Evolutionary conservation across 1,139 yeast species (phyloP).

Genomic region (Saccharomycopsis phalli): DNA sequence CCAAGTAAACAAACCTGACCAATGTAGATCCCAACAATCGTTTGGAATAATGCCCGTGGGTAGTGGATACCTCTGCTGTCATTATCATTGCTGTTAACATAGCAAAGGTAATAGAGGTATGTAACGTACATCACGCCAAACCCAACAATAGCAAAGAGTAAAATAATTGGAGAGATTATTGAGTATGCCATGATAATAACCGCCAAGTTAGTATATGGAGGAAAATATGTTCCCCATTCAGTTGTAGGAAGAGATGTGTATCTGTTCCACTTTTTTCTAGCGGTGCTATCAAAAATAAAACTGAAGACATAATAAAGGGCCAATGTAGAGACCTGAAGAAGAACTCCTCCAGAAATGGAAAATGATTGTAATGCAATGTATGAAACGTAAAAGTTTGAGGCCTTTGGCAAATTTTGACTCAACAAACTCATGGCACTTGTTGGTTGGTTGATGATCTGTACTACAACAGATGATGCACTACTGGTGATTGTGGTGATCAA

Average conservation of each 20-base stretch:
- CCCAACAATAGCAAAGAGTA: constrained; percentile 56
- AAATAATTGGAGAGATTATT: constrained; percentile 67
- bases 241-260: constrained; percentile 39
- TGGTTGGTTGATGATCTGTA: constrained; percentile 46
- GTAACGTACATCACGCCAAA: constrained; percentile 50
- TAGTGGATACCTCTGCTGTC: constrained; percentile 63
- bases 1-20: constrained; percentile 62
- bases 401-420: constrained; percentile 54
- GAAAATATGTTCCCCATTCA: constrained; percentile 71
- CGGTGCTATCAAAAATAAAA: constrained; percentile 44
- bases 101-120: constrained; percentile 48
- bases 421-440: constrained; percentile 45
- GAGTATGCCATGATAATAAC: constrained; percentile 67
- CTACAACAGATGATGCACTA: constrained; percentile 64
- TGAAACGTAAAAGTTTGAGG: constrained; percentile 68
- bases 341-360: constrained; percentile 54
- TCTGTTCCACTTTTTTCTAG: constrained; percentile 54
- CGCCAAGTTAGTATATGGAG: constrained; percentile 62
- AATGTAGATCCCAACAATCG: constrained; percentile 55
- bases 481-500: constrained; percentile 75
- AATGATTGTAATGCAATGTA: constrained; percentile 60
- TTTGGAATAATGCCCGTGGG: constrained; percentile 56
- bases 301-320: constrained; percentile 35
- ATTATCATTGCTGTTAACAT: constrained; percentile 46
- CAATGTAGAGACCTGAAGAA: constrained; percentile 44